Conservation (phyloP, 306 rosid genomes). For the Echinosophora koreensis region DNA sequence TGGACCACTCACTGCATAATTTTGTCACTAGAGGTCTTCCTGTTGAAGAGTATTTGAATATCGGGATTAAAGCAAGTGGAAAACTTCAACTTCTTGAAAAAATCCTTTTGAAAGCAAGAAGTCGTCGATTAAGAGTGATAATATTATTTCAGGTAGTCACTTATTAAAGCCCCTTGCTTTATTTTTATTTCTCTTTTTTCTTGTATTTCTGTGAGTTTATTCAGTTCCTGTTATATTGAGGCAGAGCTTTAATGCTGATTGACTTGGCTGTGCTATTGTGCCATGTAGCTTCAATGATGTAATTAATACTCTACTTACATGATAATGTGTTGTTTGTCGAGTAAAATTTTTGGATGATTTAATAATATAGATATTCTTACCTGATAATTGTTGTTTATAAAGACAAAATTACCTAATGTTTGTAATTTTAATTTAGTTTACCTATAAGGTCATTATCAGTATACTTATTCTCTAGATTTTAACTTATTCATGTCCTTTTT, state of each 20-base stretch:
- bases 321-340: background rate
- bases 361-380: background rate
- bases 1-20: slow-evolving; percentile 46
- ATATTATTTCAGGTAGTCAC: slow-evolving; percentile 55
- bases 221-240: slow-evolving; percentile 33
- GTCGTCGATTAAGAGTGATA: slow-evolving; percentile 48
- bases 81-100: slow-evolving; percentile 56
- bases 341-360: background rate
- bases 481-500: background rate
- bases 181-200: slow-evolving; percentile 8
- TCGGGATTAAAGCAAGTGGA: slow-evolving; percentile 56
- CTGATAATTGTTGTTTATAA: background rate
- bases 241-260: slow-evolving; percentile 33
- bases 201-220: slow-evolving; percentile 13
- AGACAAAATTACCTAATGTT: background rate
- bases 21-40: slow-evolving; percentile 45
- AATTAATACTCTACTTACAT: background rate
- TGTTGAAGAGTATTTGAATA: slow-evolving; percentile 46
- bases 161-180: slow-evolving; percentile 3
- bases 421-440: background rate
- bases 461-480: background rate
- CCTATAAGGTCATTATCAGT: background rate
- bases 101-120: slow-evolving; percentile 52
- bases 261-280: slow-evolving; percentile 14
- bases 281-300: slow-evolving; percentile 15